phyloP scores from a whole-genome alignment of 805 yeast species.

The Metschnikowia picachoensis region DNA sequence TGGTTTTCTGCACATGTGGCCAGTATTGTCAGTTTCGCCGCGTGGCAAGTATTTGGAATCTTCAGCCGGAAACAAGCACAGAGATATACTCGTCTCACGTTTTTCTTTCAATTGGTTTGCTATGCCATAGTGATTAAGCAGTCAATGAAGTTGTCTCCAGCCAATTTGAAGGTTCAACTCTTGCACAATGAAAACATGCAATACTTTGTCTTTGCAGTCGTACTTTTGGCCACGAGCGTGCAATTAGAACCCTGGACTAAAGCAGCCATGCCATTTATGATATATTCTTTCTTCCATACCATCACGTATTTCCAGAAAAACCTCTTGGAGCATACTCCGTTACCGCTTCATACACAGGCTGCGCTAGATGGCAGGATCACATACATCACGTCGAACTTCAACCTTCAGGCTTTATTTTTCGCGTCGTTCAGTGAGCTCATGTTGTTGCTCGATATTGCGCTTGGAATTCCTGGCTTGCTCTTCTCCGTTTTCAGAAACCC shows the following conservation, averaged over 20 bases:
- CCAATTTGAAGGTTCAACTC: constrained; percentile 15
- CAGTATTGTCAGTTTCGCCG: constrained; percentile 41
- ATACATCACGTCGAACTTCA: constrained; percentile 28
- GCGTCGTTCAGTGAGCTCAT: constrained; percentile 38
- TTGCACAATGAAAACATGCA: constrained; percentile 41
- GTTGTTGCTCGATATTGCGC: constrained; percentile 23
- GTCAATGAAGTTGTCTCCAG: constrained; percentile 39
- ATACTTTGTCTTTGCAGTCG: constrained; percentile 32
- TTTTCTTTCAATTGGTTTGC: constrained; percentile 53
- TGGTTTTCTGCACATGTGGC: constrained; percentile 66
- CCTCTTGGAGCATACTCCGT: constrained; percentile 34
- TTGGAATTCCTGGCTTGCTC: constrained; percentile 24
- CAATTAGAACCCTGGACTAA: constrained; percentile 36
- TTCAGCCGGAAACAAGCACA: constrained; percentile 29
- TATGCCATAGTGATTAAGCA: constrained; percentile 62
- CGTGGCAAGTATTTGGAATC: constrained; percentile 40
- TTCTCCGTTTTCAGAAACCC: constrained; percentile 22
- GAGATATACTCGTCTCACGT: constrained; percentile 30
- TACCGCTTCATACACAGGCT: constrained; percentile 26
- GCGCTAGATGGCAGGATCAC: constrained; percentile 26
- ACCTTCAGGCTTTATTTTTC: constrained; percentile 34
- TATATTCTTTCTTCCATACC: constrained; percentile 36
- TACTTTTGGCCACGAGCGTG: constrained; percentile 28
- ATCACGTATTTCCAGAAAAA: constrained; percentile 37
- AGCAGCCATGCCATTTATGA: constrained; percentile 32